phyloP scores from a whole-genome alignment of 345 rosid genomes.

The Kandelia obovata region DNA sequence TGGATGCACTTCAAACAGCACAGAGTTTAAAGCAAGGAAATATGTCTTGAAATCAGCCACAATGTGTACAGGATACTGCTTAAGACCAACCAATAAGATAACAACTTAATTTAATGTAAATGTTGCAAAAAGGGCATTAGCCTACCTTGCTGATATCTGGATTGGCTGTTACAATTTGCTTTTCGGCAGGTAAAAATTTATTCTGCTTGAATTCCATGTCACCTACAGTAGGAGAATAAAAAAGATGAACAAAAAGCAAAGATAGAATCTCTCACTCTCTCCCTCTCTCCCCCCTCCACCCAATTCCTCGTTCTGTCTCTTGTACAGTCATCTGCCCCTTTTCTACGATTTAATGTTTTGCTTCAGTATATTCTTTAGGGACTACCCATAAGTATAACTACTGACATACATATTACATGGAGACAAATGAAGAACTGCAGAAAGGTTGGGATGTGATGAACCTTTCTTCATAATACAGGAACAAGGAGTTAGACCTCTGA shows the following conservation, averaged over 20 bases:
- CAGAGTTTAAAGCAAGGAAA: neutral
- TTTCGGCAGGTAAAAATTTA: slow-evolving; percentile 67
- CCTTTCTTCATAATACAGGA: neutral
- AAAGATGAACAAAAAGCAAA: slow-evolving; percentile 8
- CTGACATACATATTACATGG: neutral
- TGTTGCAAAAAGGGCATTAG: neutral
- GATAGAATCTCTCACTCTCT: neutral
- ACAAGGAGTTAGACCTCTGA: neutral
- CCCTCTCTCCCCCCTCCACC: no score
- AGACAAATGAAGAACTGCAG: neutral
- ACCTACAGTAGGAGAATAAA: slow-evolving; percentile 42
- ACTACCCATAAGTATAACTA: no score
- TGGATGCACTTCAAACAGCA: neutral
- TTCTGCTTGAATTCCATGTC: slow-evolving; percentile 97
- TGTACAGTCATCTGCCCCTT: no score
- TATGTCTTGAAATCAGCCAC: neutral
- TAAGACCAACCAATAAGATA: neutral
- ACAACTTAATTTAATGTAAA: neutral
- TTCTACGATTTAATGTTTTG: no score
- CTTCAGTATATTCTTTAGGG: no score
- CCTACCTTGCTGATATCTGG: slow-evolving; percentile 76
- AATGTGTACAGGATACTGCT: neutral
- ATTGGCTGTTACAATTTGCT: slow-evolving; percentile 86
- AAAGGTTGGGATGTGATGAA: neutral
- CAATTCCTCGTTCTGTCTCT: no score